Evolutionary conservation across 1,284 basidiomycete species (phyloP), one percentile per base, ranked within the genome.

Genomic region (Psilocybe mexicana): DNA sequence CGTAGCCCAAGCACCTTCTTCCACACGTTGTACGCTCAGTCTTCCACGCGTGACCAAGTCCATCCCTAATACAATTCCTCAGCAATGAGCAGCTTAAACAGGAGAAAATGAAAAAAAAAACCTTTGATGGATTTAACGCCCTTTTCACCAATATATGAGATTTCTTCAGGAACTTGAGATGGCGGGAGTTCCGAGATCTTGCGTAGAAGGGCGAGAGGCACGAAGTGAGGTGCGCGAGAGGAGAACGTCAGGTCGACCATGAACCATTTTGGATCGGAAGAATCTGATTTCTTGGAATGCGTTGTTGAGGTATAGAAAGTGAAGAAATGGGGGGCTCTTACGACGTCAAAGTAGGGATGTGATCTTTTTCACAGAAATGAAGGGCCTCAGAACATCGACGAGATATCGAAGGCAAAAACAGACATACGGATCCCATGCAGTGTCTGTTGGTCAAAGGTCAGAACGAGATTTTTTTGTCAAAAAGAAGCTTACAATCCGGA

Each of bases 271-370:
- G 96, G 96, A 7, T 83, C 77, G 1, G 83, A 79, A 65, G 85
- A 67, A 54, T 90, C 79, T 0, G 93, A 86, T 84, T 96, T 96
- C 81, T 11, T 14, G 10, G 14, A 12, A 40, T 40, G 23, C 44
- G 7, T 42, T 52, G 28, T 43, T 54, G 43, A 11, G 47, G 54
- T 14, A n/a, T 40, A 11, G 30, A 26, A 28, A 55, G 18, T 52
- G 18, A 12, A 2, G 30, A 12, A 25, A 43, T 4, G 38, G 28
- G 57, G 26, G 12, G 14, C 7, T 48, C 82, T 63, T 69, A 90
- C 90, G 6, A 85, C 69, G 68, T 98, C 96, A 69, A 84, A 96
- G 73, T 98, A 99, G 0, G 95, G 94, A 71, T 97, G 94, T 24
- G 69, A 69, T 7, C 70, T 72, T 56, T 14, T 55, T 42, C 30